Evolutionary conservation across 371 early-diverging fungal genomes (phyloP).

Genomic region (Mucor velutinosus): DNA sequence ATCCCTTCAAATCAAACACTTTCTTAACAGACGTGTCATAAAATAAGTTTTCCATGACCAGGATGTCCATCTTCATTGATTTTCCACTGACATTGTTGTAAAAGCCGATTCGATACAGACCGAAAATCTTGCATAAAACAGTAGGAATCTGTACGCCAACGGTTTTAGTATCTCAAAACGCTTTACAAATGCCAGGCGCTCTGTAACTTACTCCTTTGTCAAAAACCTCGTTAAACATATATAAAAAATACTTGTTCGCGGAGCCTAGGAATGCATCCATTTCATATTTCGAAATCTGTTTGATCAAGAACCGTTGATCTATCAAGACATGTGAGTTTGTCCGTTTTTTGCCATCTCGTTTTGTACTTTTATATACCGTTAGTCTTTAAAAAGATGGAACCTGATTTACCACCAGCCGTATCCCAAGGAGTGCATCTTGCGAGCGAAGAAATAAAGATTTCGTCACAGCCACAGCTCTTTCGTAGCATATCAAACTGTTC

Average conservation of each 20-base stretch:
- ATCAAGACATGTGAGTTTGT: background rate
- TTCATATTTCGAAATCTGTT: constrained; percentile 86
- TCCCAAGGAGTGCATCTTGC: constrained; percentile 85
- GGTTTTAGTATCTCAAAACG: no score
- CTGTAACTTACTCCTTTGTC: constrained; percentile 59
- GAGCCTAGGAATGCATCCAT: constrained; percentile 88
- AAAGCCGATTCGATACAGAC: constrained; percentile 85
- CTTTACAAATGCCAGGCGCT: background rate
- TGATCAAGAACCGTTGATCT: constrained; percentile 92
- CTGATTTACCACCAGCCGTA: constrained; percentile 89
- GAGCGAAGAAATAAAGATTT: constrained; percentile 82
- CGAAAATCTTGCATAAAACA: constrained; percentile 91
- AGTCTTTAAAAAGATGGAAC: constrained; percentile 88
- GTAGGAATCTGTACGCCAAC: constrained; percentile 66
- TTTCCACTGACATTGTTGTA: constrained; percentile 81
- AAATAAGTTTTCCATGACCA: constrained; percentile 96
- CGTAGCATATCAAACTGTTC: constrained; percentile 93
- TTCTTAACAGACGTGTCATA: constrained; percentile 74
- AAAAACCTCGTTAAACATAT: constrained; percentile 83
- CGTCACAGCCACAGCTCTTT: constrained; percentile 80
- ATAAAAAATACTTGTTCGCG: constrained; percentile 91
- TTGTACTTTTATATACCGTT: constrained; percentile 34
- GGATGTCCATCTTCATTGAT: constrained; percentile 84
- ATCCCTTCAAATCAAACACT: constrained; percentile 95
- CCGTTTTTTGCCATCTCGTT: background rate